A percentile compares a stretch with the other conserved stretches of the same genome.
Conservation (phyloP, 1,139 yeast species). For the Taiozyma sp. region DNA sequence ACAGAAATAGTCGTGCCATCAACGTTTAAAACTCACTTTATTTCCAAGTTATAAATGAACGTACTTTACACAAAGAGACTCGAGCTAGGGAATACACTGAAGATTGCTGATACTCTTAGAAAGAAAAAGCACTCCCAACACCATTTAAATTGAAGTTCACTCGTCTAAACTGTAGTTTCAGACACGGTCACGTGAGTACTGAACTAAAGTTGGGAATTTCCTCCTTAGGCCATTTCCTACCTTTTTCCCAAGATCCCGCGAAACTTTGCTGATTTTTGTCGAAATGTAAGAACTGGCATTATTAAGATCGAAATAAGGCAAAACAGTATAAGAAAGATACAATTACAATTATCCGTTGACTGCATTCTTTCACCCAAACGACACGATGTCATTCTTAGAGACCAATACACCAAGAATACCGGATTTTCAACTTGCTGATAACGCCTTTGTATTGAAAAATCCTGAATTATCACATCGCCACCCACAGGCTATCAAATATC, state of each 20-base stretch:
- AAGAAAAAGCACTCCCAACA: no score
- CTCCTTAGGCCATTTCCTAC: not conserved
- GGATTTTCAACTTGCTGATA: constrained; percentile 72
- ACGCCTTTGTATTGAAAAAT: constrained; percentile 57
- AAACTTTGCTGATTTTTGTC: not conserved
- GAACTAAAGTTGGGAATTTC: not conserved
- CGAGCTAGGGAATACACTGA: no score
- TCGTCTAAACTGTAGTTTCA: no score
- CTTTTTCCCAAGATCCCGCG: not conserved
- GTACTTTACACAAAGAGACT: no score
- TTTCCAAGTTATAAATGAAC: no score
- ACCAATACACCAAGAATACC: constrained; percentile 46
- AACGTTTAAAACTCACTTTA: no score
- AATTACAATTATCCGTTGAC: not conserved
- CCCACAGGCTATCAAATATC: constrained; percentile 38
- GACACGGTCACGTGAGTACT: not conserved
- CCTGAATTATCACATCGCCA: constrained; percentile 34
- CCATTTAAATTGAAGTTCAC: no score
- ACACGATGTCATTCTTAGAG: constrained; percentile 8
- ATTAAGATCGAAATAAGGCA: not conserved
- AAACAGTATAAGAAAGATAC: not conserved
- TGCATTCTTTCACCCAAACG: not conserved
- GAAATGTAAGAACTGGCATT: not conserved
- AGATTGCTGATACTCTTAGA: no score
- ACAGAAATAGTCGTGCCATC: no score